Conservation (phyloP, 2,329 filamentous ascomycete genomes). For the Colletotrichum orchidophilum region DNA sequence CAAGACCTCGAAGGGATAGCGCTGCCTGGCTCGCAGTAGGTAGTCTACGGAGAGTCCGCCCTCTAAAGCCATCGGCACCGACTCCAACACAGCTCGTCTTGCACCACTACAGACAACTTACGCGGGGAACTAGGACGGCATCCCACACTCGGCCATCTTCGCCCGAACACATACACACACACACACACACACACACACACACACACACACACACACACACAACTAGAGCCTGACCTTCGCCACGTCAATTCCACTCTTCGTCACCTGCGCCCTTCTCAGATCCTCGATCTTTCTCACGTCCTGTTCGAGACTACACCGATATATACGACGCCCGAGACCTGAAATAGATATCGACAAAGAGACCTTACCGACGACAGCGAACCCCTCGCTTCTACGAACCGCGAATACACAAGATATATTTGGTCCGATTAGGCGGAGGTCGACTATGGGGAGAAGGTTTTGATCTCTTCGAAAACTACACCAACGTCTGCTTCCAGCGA, state of each 20-base stretch:
- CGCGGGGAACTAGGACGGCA: slow-evolving; percentile 5
- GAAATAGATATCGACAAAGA: background rate
- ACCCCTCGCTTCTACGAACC: background rate
- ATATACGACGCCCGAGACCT: background rate
- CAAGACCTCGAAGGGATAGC: slow-evolving; percentile 29
- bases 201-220: background rate
- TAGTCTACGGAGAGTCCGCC: slow-evolving; percentile 19
- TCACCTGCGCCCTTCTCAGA: slow-evolving; percentile 14
- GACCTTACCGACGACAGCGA: background rate
- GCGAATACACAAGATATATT: background rate
- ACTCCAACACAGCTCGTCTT: slow-evolving; percentile 21
- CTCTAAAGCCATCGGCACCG: slow-evolving; percentile 23
- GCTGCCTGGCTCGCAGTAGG: slow-evolving; percentile 20
- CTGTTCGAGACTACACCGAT: background rate
- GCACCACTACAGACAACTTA: slow-evolving; percentile 13
- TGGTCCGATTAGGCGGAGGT: background rate
- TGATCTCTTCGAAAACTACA: background rate
- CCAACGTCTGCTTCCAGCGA: background rate
- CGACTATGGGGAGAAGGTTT: slow-evolving; percentile 10
- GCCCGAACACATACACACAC: slow-evolving; percentile 3
- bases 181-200: too few relatives aligned
- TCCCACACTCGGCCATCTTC: slow-evolving; percentile 9
- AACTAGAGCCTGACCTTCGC: slow-evolving; percentile 16
- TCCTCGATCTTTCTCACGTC: slow-evolving; percentile 2
- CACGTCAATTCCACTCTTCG: slow-evolving; percentile 24